Evolutionary conservation across 768 basidiomycete genomes (phyloP).

Genomic region (Rhodocollybia butyracea): DNA sequence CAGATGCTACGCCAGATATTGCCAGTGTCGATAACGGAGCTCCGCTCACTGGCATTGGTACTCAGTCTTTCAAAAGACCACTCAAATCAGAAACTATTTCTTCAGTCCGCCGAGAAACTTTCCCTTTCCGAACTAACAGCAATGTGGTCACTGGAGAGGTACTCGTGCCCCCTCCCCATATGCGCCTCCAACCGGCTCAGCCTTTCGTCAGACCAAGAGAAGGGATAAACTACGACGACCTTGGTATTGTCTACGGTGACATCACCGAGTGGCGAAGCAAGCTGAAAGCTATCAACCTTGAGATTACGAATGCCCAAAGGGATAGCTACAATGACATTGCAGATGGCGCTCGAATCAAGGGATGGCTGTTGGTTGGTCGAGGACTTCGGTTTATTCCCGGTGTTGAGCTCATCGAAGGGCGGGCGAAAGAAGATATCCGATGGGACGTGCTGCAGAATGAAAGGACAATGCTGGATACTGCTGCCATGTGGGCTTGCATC

Average conservation of each 20-base stretch:
- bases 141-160: constrained; percentile 33
- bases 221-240: constrained; percentile 62
- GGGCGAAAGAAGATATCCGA: constrained; percentile 78
- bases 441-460: constrained; percentile 76
- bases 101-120: constrained; percentile 52
- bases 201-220: constrained; percentile 78
- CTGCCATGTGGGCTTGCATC: constrained; percentile 59
- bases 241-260: constrained; percentile 62
- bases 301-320: constrained; percentile 67
- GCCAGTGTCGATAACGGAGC: constrained; percentile 24
- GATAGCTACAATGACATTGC: constrained; percentile 71
- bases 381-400: constrained; percentile 63
- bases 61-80: constrained; percentile 32
- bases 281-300: constrained; percentile 69
- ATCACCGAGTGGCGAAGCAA: constrained; percentile 69
- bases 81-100: constrained; percentile 29
- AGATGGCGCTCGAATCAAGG: constrained; percentile 63
- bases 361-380: constrained; percentile 75
- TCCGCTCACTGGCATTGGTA: constrained; percentile 27
- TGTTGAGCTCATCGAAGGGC: constrained; percentile 68
- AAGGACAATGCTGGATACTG: constrained; percentile 39
- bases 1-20: constrained; percentile 39
- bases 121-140: constrained; percentile 47
- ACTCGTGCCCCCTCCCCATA: constrained; percentile 58
- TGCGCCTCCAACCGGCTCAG: constrained; percentile 63